These are phyloP conservation scores for Plasmodium inui DNA, from an alignment of 169 alveolate species.

Conservation along the genomic window DNA sequence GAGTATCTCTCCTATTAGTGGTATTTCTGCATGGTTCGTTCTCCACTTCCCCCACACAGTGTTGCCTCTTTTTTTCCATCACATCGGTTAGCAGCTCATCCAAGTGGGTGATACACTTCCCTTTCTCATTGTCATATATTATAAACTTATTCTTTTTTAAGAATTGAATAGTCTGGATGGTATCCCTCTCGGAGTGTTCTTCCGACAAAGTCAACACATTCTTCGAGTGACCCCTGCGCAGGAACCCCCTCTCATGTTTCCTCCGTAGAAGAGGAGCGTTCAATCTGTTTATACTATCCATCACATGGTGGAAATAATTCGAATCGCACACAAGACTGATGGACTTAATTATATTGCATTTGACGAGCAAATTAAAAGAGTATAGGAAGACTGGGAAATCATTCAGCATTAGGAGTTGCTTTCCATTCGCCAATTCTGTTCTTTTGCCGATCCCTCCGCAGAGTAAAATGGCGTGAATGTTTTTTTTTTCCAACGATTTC, in stretches of 20 bases:
- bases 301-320: not conserved
- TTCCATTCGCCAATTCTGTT: slow-evolving; percentile 3
- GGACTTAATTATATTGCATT: slow-evolving; percentile 32
- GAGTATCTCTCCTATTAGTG: not conserved
- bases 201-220: not conserved
- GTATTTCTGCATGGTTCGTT: not conserved
- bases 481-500: slow-evolving; percentile 15
- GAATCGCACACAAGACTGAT: slow-evolving; percentile 44
- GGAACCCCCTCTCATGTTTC: slow-evolving; percentile 10
- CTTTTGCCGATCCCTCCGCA: slow-evolving; percentile 73
- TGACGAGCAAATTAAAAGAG: slow-evolving; percentile 51
- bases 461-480: slow-evolving; percentile 55
- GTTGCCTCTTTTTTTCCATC: not conserved
- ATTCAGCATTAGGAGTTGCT: slow-evolving; percentile 38
- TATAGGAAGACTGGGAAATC: slow-evolving; percentile 49
- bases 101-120: slow-evolving; percentile 32
- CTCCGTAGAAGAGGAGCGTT: slow-evolving; percentile 6
- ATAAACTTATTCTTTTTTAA: slow-evolving; percentile 19
- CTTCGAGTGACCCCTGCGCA: not conserved
- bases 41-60: not conserved
- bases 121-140: slow-evolving; percentile 49
- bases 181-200: not conserved
- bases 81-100: slow-evolving; percentile 26
- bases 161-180: not conserved
- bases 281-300: not conserved